These are phyloP conservation scores for Trichoderma citrinoviride DNA, from an alignment of 2,329 filamentous ascomycete genomes.

Conservation along the genomic window DNA sequence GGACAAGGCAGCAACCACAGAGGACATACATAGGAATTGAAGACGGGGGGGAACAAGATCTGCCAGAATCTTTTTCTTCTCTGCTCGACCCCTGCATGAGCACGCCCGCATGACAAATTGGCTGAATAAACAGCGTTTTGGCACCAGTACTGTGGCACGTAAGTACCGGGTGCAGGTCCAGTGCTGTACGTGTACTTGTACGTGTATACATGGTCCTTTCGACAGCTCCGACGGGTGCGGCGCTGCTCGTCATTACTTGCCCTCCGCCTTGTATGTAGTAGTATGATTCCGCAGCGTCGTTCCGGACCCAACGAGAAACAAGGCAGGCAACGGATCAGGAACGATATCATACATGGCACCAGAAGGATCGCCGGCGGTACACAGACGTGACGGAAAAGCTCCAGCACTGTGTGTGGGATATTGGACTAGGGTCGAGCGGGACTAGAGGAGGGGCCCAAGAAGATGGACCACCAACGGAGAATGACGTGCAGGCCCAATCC, in stretches of 20 bases:
- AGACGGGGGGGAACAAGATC: background rate
- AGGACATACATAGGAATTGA: background rate
- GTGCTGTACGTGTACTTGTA: no score
- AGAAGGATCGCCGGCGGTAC: background rate
- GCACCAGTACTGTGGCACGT: background rate
- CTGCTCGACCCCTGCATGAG: conserved; percentile 3
- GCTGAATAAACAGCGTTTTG: background rate
- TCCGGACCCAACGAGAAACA: background rate
- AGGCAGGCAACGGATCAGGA: background rate
- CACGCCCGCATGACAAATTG: background rate
- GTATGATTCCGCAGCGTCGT: background rate
- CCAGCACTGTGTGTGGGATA: background rate
- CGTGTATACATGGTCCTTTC: background rate
- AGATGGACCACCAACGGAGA: conserved; percentile 2
- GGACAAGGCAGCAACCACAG: background rate
- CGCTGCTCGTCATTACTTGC: conserved; percentile 15
- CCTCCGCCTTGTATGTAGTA: background rate
- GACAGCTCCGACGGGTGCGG: conserved; percentile 26
- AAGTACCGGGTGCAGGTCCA: no score
- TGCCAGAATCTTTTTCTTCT: background rate
- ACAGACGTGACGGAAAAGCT: background rate
- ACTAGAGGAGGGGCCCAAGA: background rate
- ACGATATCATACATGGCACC: background rate
- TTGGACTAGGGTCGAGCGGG: conserved; percentile 5
- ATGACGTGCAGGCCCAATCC: conserved; percentile 16